Evolutionary conservation across 495 filamentous ascomycete genomes (phyloP), one percentile per base, ranked within the genome.

Genomic region (Aspergillus saccharolyticus): DNA sequence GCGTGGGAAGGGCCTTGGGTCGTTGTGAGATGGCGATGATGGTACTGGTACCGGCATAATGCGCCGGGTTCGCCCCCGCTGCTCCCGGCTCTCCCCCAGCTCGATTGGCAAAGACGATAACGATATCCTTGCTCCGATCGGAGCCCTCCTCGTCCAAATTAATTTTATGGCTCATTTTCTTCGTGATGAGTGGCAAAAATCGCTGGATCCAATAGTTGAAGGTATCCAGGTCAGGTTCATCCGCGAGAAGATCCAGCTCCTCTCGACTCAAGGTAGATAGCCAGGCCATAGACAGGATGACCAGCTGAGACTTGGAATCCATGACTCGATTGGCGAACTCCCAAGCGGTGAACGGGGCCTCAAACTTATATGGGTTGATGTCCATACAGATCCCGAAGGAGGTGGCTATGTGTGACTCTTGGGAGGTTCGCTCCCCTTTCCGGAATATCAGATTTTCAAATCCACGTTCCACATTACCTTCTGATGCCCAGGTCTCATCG

Each of bases 271-370:
- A 59, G 8, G 72, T 65, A 4, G 88, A 89, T 42, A 93, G 73
- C 92, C 92, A 98, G 0, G 94, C 91, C 89, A 96, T 96, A 16
- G 83, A 83, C 20, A 97, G 56, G 52, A 96, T 81, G 17, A 96
- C 86, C 15, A 96, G 72, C 61, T 87, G 84, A 4, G 90, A 81
- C 24, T 80, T 62, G 0, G 74, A 76, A 24, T 83, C 76, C n/a
- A 94, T 70, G 21, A 89, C 80, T 45, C 89, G 85, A 59, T 83
- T 84, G n/a, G 89, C 89, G 56, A 97, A 95, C 67, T 97, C 94
- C 66, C 87, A 96, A 0, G 80, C 84, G 44, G 80, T 77, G 78
- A 85, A 96, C 0, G 90, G 88, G 0, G 88, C 83, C 56, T 84
- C 77, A 65, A 95, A 93, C 46, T 81, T 82, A 72, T 93, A 89